Percentiles rank a stretch among this genome's conserved stretches.
phyloP scores from a whole-genome alignment of 805 yeast genomes.

The Sungouiella blattae region DNA sequence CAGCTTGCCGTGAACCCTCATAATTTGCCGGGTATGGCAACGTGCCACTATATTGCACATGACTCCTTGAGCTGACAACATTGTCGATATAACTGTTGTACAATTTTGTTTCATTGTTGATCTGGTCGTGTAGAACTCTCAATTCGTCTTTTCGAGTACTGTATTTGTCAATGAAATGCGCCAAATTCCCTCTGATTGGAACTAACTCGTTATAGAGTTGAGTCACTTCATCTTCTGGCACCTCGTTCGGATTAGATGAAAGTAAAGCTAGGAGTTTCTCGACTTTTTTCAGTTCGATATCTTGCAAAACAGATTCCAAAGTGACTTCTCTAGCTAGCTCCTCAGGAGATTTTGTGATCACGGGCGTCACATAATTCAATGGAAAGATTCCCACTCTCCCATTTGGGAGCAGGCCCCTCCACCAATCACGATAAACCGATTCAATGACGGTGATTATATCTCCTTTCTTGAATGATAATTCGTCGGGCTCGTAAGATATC shows the following conservation, averaged over 20 bases:
- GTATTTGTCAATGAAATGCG: slow-evolving; percentile 73
- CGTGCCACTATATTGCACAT: slow-evolving; percentile 3
- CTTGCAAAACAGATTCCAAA: slow-evolving; percentile 52
- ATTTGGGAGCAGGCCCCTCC: slow-evolving; percentile 75
- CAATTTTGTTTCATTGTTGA: slow-evolving; percentile 61
- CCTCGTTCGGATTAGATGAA: slow-evolving; percentile 29
- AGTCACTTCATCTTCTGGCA: slow-evolving; percentile 65
- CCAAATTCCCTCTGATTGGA: slow-evolving; percentile 70
- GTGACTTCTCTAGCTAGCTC: slow-evolving; percentile 52
- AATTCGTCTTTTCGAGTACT: slow-evolving; percentile 76
- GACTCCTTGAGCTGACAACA: slow-evolving; percentile 5
- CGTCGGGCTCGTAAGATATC: slow-evolving; percentile 76
- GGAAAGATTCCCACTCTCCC: slow-evolving; percentile 91
- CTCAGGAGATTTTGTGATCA: slow-evolving; percentile 60
- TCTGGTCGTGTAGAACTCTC: slow-evolving; percentile 62
- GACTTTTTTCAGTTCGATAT: slow-evolving; percentile 51
- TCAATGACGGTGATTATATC: slow-evolving; percentile 87
- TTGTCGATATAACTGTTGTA: slow-evolving; percentile 69
- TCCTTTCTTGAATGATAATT: slow-evolving; percentile 80
- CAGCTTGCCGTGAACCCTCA: neutral
- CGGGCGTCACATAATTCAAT: slow-evolving; percentile 80
- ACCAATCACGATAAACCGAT: slow-evolving; percentile 90
- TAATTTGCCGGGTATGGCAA: slow-evolving; percentile 6
- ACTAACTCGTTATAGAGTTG: slow-evolving; percentile 67
- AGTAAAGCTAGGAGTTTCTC: slow-evolving; percentile 65